Percentiles rank a stretch among this genome's conserved stretches.
Conservation (phyloP, 2,329 filamentous ascomycete genomes). For the Xylariaceae sp. region DNA sequence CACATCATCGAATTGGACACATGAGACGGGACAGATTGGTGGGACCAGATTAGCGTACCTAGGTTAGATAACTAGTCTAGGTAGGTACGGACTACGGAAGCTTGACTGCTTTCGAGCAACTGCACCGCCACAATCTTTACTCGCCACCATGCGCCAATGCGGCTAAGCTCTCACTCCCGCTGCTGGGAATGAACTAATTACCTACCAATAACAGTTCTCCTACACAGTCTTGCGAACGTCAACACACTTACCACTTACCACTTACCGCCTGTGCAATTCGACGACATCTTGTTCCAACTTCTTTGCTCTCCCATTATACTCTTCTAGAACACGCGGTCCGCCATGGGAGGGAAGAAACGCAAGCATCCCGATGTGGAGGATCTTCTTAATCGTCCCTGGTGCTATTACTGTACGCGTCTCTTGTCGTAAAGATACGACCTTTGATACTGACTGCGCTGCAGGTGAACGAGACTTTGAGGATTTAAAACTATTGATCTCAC, state of each 20-base stretch:
- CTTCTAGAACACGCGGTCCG: slow-evolving; percentile 19
- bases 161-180: not conserved
- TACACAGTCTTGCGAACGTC: not conserved
- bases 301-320: not conserved
- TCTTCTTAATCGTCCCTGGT: slow-evolving; percentile 83
- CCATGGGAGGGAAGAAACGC: slow-evolving; percentile 87
- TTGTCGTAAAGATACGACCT: slow-evolving; percentile 5
- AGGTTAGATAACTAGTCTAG: too few species aligned
- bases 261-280: too few species aligned
- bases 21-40: too few species aligned
- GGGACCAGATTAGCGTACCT: too few species aligned
- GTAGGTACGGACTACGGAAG: too few species aligned
- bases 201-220: not conserved
- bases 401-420: slow-evolving; percentile 75
- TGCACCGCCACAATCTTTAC: not conserved
- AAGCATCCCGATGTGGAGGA: slow-evolving; percentile 82
- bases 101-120: not conserved
- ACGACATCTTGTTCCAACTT: not conserved
- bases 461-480: slow-evolving; percentile 96
- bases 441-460: slow-evolving; percentile 32
- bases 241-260: not conserved
- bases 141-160: not conserved
- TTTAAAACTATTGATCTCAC: slow-evolving; percentile 89
- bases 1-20: too few species aligned
- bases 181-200: not conserved